Conservation (phyloP, 2,329 filamentous ascomycete species). For the Coniella vitis region DNA sequence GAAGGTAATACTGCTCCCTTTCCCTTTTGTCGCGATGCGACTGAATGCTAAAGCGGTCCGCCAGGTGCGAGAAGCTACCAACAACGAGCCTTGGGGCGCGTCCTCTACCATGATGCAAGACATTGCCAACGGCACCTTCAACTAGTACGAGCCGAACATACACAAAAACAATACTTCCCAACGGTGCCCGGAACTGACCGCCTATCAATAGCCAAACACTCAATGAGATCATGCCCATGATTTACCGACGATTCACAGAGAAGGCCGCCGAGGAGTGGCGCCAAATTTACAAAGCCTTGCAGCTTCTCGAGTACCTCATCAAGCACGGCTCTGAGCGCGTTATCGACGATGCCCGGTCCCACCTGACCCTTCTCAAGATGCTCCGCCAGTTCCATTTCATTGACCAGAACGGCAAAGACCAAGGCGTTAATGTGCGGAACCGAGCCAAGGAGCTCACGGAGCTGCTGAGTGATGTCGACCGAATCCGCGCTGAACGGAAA, state of each 20-base stretch:
- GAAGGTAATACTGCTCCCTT: conserved; percentile 38
- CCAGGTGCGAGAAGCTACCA: conserved; percentile 92
- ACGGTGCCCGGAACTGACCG: conserved; percentile 10
- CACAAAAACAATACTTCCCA: background rate
- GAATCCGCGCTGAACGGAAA: conserved; percentile 75
- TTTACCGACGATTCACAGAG: conserved; percentile 98
- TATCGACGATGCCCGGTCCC: conserved; percentile 91
- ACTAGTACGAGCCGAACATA: conserved; percentile 65
- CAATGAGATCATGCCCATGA: conserved; percentile 99
- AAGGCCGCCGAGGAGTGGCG: conserved; percentile 98
- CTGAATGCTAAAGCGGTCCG: conserved; percentile 14
- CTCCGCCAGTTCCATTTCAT: conserved; percentile 97
- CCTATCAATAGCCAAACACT: conserved; percentile 66
- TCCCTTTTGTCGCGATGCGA: conserved; percentile 3
- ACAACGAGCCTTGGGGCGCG: conserved; percentile 96
- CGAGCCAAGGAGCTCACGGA: conserved; percentile 93
- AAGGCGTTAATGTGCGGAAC: conserved; percentile 95
- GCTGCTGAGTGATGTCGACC: conserved; percentile 85
- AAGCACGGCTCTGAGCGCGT: conserved; percentile 98
- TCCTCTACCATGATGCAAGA: conserved; percentile 88
- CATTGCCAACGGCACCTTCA: conserved; percentile 95
- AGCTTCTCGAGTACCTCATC: conserved; percentile 89
- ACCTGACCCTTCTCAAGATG: conserved; percentile 95
- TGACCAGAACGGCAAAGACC: conserved; percentile 92
- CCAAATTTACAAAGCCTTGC: conserved; percentile 97